Evolutionary conservation across 1,284 basidiomycete genomes (phyloP).

Genomic region (Fomitopsis betulina): DNA sequence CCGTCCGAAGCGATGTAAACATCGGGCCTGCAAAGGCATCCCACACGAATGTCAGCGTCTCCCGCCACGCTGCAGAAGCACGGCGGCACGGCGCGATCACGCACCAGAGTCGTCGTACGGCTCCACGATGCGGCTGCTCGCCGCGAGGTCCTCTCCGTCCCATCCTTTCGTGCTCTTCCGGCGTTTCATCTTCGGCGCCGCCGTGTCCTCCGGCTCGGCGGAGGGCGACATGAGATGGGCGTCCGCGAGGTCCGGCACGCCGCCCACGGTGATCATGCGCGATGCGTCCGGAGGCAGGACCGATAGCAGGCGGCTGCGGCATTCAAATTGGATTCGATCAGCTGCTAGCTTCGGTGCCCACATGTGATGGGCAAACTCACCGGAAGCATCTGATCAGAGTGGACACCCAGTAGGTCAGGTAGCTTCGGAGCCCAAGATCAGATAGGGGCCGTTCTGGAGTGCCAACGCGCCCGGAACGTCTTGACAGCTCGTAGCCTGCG

Average conservation of each 20-base stretch:
- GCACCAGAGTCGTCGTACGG: conserved; percentile 19
- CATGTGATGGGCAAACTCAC: conserved; percentile 28
- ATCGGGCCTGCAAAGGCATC: conserved; percentile 23
- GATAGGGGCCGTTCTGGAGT: conserved; percentile 95
- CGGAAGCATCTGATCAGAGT: conserved; percentile 81
- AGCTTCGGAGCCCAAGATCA: conserved; percentile 87
- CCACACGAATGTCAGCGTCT: not conserved
- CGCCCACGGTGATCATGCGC: conserved; percentile 37
- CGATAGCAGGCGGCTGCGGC: conserved; percentile 49
- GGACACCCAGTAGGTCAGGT: conserved; percentile 89
- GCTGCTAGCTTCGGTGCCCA: not conserved
- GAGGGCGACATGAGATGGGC: conserved; percentile 29
- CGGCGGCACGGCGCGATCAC: not conserved
- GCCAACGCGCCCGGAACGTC: conserved; percentile 72
- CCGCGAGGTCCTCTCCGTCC: conserved; percentile 47
- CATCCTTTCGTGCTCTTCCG: conserved; percentile 59
- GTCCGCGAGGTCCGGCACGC: conserved; percentile 35
- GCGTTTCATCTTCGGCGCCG: conserved; percentile 30
- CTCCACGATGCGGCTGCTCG: conserved; percentile 15
- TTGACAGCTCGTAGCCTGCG: conserved; percentile 87
- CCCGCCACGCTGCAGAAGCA: not conserved
- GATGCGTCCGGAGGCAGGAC: conserved; percentile 50
- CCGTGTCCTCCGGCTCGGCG: conserved; percentile 32
- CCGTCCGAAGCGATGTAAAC: conserved; percentile 43
- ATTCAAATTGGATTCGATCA: not conserved